Evolutionary conservation across 2,329 filamentous ascomycete genomes (phyloP).

Genomic region (Colletotrichum trifolii): DNA sequence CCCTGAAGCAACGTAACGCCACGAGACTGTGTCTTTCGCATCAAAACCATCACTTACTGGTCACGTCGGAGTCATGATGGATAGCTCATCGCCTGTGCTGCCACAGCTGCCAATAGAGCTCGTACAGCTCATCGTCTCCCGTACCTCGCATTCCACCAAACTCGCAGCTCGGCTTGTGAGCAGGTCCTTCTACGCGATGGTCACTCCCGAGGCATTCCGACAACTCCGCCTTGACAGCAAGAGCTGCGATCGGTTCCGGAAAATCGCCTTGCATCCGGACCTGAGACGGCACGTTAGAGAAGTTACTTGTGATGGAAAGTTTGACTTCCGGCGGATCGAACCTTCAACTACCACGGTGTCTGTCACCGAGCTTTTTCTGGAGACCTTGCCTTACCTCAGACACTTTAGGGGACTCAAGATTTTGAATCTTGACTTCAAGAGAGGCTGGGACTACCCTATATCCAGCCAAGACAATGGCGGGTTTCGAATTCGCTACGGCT

Average conservation of each 20-base stretch:
- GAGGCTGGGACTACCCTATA: background rate
- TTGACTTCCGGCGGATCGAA: background rate
- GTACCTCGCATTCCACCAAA: accelerated
- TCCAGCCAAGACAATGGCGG: background rate
- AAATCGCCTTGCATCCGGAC: background rate
- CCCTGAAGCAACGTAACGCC: background rate
- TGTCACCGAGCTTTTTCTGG: background rate
- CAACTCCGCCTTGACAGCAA: background rate
- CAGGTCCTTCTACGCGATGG: background rate
- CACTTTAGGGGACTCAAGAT: background rate
- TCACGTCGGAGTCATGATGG: background rate
- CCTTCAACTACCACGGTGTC: background rate
- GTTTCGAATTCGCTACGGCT: background rate
- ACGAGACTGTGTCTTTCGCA: background rate
- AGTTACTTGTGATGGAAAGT: background rate
- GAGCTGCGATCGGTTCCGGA: background rate
- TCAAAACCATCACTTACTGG: background rate
- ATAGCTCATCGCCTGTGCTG: background rate
- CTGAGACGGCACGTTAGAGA: conserved; percentile 5
- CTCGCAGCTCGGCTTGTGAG: background rate
- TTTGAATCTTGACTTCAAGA: background rate
- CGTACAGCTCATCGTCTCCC: background rate
- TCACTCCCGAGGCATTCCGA: background rate
- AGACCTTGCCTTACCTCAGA: background rate
- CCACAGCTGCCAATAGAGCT: background rate